phyloP scores from a whole-genome alignment of 495 filamentous ascomycete species.

The Delitschia confertaspora region DNA sequence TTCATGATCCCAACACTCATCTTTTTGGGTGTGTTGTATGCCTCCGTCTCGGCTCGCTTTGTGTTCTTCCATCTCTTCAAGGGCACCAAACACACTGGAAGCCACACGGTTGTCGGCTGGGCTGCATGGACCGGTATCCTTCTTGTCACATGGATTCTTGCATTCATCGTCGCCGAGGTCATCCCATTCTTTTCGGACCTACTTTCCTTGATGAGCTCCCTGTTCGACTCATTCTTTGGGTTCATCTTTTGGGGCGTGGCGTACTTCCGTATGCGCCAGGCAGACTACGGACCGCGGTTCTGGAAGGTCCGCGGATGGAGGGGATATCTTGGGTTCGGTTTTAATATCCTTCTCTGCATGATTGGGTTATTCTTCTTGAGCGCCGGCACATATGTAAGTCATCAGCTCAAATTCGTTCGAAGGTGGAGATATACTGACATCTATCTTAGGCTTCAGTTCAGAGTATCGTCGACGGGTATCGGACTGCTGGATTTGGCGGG shows the following conservation, averaged over 20 bases:
- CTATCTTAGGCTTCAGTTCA: conserved; percentile 32
- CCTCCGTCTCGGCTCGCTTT: conserved; percentile 78
- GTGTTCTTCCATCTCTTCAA: conserved; percentile 76
- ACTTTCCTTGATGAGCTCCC: conserved; percentile 74
- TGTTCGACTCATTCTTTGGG: conserved; percentile 88
- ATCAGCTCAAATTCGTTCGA: neutral
- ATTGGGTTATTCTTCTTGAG: conserved; percentile 68
- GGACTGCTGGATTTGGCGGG: conserved; percentile 31
- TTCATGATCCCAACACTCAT: conserved; percentile 92
- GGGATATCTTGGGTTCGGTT: conserved; percentile 50
- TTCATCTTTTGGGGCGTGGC: conserved; percentile 93
- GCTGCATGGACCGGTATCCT: conserved; percentile 65
- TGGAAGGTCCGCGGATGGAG: conserved; percentile 50
- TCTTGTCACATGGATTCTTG: conserved; percentile 60
- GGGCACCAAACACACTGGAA: conserved; percentile 62
- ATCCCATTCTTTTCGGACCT: conserved; percentile 87
- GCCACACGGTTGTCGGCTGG: conserved; percentile 78
- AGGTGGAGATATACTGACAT: neutral
- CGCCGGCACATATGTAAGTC: conserved; percentile 68
- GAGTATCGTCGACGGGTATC: conserved; percentile 35
- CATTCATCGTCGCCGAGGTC: conserved; percentile 79
- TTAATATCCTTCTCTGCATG: conserved; percentile 62
- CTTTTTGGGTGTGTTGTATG: conserved; percentile 80
- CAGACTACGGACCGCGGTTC: conserved; percentile 55
- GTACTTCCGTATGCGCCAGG: conserved; percentile 71